Conservation (phyloP, 768 basidiomycete species). For the Amanita pallidorosea region DNA sequence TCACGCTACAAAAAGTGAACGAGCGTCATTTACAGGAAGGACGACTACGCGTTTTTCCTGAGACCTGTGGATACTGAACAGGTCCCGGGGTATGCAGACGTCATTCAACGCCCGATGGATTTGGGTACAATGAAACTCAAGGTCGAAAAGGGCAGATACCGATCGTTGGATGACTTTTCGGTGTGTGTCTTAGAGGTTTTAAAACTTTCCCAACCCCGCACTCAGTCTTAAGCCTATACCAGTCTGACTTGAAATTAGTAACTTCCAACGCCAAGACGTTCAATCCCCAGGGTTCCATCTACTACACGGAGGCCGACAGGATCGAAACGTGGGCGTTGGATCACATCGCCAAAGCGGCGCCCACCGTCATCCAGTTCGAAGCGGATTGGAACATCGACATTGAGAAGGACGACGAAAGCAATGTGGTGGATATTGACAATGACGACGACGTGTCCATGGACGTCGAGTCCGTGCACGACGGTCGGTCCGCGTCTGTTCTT, state of each 20-base stretch:
- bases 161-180: conserved; percentile 70
- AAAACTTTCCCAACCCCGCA: background rate
- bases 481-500: conserved; percentile 36
- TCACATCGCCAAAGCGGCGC: conserved; percentile 58
- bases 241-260: conserved; percentile 67
- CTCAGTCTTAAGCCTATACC: conserved; percentile 5
- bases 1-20: background rate
- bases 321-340: conserved; percentile 65
- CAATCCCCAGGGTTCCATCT: conserved; percentile 67
- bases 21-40: conserved; percentile 42
- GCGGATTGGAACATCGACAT: conserved; percentile 79
- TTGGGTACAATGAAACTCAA: conserved; percentile 79
- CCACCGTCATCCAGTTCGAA: conserved; percentile 73
- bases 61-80: conserved; percentile 49
- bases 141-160: conserved; percentile 66
- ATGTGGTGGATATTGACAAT: conserved; percentile 26
- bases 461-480: conserved; percentile 21
- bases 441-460: conserved; percentile 33
- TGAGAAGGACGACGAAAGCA: conserved; percentile 51
- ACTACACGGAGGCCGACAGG: conserved; percentile 61
- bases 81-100: conserved; percentile 53
- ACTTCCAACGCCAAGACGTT: conserved; percentile 66
- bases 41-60: conserved; percentile 80
- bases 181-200: conserved; percentile 28
- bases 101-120: conserved; percentile 86